Evolutionary conservation across 768 basidiomycete genomes (phyloP).

Genomic region (Pholiota molesta): DNA sequence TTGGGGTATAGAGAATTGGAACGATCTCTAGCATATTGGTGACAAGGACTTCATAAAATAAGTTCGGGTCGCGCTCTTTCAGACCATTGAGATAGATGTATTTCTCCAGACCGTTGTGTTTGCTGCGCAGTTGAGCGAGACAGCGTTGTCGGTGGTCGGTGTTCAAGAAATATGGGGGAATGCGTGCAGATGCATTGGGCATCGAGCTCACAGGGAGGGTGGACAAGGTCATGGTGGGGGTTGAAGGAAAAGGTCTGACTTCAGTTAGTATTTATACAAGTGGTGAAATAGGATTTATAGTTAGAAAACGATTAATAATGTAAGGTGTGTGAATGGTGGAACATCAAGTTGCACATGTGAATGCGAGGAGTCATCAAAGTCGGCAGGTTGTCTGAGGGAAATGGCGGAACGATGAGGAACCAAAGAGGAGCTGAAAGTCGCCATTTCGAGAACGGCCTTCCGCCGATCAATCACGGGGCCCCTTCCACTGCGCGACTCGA

Average conservation of each 20-base stretch:
- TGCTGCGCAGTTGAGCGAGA: constrained; percentile 60
- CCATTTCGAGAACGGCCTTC: constrained; percentile 36
- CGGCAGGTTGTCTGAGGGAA: constrained; percentile 27
- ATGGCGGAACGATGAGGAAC: constrained; percentile 31
- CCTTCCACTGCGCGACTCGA: constrained; percentile 10
- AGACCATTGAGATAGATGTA: constrained; percentile 72
- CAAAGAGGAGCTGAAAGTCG: constrained; percentile 11
- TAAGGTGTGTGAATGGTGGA: constrained; percentile 17
- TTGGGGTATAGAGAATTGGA: constrained; percentile 78
- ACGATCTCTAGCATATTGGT: constrained; percentile 67
- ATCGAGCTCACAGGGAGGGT: constrained; percentile 20
- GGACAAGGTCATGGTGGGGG: constrained; percentile 25
- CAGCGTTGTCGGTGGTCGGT: constrained; percentile 60
- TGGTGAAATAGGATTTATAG: constrained; percentile 22
- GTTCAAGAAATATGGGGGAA: constrained; percentile 51
- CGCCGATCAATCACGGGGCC: constrained; percentile 35
- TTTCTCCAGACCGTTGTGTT: constrained; percentile 59
- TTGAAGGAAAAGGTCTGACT: constrained; percentile 16
- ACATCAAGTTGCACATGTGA: constrained; percentile 30
- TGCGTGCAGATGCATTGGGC: constrained; percentile 24
- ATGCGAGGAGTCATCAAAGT: constrained; percentile 26
- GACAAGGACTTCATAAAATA: constrained; percentile 69
- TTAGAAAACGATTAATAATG: constrained; percentile 21
- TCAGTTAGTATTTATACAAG: constrained; percentile 30
- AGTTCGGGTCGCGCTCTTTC: constrained; percentile 60